Evolutionary conservation across 2,329 filamentous ascomycete genomes (phyloP).

Genomic region (Graphilbum sp.): DNA sequence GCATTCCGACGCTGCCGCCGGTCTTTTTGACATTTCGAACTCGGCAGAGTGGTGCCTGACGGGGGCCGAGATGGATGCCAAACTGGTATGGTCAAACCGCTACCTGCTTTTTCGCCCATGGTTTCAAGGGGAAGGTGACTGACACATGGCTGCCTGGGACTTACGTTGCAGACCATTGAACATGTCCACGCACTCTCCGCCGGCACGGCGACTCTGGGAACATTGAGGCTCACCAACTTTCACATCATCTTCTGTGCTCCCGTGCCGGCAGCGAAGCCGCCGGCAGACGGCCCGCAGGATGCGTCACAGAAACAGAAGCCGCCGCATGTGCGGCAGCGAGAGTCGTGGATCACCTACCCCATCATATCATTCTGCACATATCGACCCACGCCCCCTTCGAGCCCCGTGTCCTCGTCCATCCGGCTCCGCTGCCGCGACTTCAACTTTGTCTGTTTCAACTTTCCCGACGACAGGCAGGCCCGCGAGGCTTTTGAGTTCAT

Average conservation of each 20-base stretch:
- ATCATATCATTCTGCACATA: constrained; percentile 73
- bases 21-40: not conserved
- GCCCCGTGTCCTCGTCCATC: constrained; percentile 62
- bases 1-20: not conserved
- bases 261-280: constrained; percentile 10
- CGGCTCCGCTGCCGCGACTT: constrained; percentile 86
- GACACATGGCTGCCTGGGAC: not conserved
- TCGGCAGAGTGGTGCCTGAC: not conserved
- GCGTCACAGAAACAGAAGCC: constrained; percentile 9
- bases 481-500: constrained; percentile 82
- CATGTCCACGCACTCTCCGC: constrained; percentile 43
- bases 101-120: not conserved
- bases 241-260: constrained; percentile 39
- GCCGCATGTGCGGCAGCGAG: constrained; percentile 24
- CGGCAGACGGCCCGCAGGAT: not conserved
- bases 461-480: constrained; percentile 55
- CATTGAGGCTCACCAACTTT: constrained; percentile 44
- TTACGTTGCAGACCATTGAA: constrained; percentile 34
- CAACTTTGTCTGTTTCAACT: constrained; percentile 82
- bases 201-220: constrained; percentile 39
- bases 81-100: not conserved
- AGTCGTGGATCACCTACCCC: constrained; percentile 89
- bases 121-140: no score
- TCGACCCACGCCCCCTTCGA: constrained; percentile 53
- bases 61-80: not conserved